Evolutionary conservation across 371 early-diverging fungal species (phyloP).

Genomic region (Mortierella sp.): DNA sequence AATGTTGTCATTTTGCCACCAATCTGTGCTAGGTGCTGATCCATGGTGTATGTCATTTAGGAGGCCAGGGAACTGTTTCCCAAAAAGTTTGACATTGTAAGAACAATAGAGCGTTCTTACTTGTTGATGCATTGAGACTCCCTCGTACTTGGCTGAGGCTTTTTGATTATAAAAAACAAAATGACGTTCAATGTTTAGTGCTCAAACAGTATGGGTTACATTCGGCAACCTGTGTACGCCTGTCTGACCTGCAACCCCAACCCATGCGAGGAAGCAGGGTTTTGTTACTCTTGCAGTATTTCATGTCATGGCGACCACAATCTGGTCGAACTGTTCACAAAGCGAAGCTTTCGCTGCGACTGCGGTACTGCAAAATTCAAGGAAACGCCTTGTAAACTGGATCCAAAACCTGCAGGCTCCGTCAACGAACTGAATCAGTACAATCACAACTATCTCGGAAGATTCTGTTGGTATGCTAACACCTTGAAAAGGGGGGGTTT

Average conservation of each 20-base stretch:
- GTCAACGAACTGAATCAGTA: constrained; percentile 77
- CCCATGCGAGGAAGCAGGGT: constrained; percentile 62
- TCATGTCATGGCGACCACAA: constrained; percentile 86
- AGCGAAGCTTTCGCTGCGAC: constrained; percentile 87
- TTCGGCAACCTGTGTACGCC: constrained; percentile 85
- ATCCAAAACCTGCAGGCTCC: constrained; percentile 53
- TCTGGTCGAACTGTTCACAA: constrained; percentile 85
- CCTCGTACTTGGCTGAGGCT: too few relatives aligned
- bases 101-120: too few relatives aligned
- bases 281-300: constrained; percentile 87
- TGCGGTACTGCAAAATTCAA: constrained; percentile 76
- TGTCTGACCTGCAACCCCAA: constrained; percentile 80
- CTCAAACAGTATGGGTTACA: constrained; percentile 79
- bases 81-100: constrained; percentile 54
- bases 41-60: constrained; percentile 3
- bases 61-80: constrained; percentile 51
- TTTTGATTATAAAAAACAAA: too few relatives aligned
- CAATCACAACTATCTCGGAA: constrained; percentile 82
- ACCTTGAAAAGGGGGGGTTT: too few relatives aligned
- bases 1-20: background rate
- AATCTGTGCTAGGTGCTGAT: too few relatives aligned
- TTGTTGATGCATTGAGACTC: too few relatives aligned
- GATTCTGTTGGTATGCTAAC: constrained; percentile 85
- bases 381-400: constrained; percentile 55
- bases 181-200: constrained; percentile 58